Base-by-base conservation (phyloP, 768 basidiomycete species). In the Lentinula aciculospora region DNA sequence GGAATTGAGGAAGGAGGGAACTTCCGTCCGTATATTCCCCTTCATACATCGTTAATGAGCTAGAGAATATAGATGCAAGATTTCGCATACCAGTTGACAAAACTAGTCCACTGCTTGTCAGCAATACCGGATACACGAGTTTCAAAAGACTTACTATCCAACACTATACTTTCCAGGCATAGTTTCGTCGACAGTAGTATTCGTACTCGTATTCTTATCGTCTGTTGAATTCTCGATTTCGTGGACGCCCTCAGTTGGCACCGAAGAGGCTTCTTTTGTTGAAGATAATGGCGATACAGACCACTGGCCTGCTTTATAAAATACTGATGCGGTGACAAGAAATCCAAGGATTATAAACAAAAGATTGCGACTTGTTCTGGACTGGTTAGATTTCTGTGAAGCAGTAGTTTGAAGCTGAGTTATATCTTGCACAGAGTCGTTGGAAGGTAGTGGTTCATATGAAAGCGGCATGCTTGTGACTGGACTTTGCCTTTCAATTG, bases 21-120 rank as follows among this genome's bases (percentile, higher is more conserved):
- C 71, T 94, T 95, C 59, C 95, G 81, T 27, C 85, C 97, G 67
- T 98, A 98, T 34, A 98, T 98, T 4, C 93, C 95, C 94, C 94
- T 89, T 61, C 45, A 57, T 51, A 23, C 37, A 25, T 46, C 15
- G 60, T 32, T 56, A 47, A 19, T 50, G 17, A 53, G 59, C 21
- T 19, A 60, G 13, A 19, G 21, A 56, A 21, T 25, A 10, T 31
- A 27, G 34, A 34, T 34, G 49, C 9, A 13, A 21, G 7, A 53
- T 23, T 66, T 64, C 19, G 19, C 32, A 4, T 64, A 88, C 88
- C 89, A 92, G 64, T 91, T 91, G 2, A 89, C 87, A 62, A 89
- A 90, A 64, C 89, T 90, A 60, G 7, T n/a, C 21, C 32, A 49
- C 45, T 49, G 53, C 32, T 32, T 44, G 61, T 59, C 40, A 57